Base-by-base conservation (phyloP, 306 rosid species). In the Malus domestica region DNA sequence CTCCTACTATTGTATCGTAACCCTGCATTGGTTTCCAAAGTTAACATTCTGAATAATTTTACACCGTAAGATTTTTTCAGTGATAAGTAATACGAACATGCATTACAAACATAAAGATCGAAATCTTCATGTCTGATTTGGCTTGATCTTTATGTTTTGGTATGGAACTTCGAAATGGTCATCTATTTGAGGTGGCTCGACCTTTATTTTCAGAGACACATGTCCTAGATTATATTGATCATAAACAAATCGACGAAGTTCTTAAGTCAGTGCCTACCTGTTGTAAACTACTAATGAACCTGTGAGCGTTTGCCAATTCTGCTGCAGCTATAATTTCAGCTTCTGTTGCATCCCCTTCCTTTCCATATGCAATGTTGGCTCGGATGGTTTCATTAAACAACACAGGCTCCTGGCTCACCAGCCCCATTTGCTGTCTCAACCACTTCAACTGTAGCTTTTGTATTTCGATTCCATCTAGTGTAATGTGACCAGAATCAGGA, bases 351-450 rank as follows among this genome's bases (percentile, higher is more conserved):
- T 79, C 69, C 35, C 91, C 89, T 54, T 81, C 88, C 78, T 90
- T 88, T 72, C 91, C 93, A 74, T 90, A 90, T 52, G 91, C 91
- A 76, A 88, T 88, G 67, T 88, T 86, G 46, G 85, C 89, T 25
- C 90, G 57, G 8, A 90, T 85, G 11, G 89, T 88, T 23, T 88
- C 91, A 79, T 88, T 85, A 22, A 90, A 88, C 45, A 90, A 19
- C 32, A 83, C 66, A 22, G 93, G 91, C 82, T 90, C 93, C 68
- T 90, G 93, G 83, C 88, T 88, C 67, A 90, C 96, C 51, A 90
- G 69, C 1, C 93, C 89, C 96, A 88, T 90, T 16, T 90, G 89
- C 58, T 85, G 90, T 45, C 93, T 85, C 65, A 88, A 78, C 93
- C 93, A 88, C 78, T 85, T 85, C 59, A 88, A 59, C 64, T 90